Evolutionary conservation across 2,329 filamentous ascomycete genomes (phyloP).

Genomic region (Pyrenochaeta sp.): DNA sequence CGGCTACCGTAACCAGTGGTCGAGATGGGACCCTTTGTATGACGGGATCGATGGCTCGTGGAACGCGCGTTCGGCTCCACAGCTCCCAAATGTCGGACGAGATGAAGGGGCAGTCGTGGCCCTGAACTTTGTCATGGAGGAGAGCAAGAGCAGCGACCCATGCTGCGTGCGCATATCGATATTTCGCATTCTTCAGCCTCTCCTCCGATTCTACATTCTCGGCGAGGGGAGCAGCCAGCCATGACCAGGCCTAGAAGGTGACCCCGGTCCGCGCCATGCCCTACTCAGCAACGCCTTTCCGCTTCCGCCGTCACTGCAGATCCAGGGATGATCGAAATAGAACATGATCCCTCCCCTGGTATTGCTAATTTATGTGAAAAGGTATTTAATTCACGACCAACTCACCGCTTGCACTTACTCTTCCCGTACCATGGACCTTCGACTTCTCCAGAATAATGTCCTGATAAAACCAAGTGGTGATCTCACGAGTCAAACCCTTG

Average conservation of each 20-base stretch:
- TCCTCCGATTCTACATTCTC: neutral
- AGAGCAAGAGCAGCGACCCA: neutral
- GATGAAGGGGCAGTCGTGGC: neutral
- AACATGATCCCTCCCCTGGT: neutral
- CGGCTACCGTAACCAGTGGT: neutral
- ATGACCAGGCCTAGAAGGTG: neutral
- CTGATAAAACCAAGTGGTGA: neutral
- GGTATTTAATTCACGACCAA: neutral
- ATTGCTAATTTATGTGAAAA: neutral
- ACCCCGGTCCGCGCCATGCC: neutral
- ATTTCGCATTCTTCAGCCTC: slow-evolving; percentile 1
- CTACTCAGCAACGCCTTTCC: neutral
- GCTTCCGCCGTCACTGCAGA: neutral
- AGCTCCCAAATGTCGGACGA: neutral
- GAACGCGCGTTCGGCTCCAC: slow-evolving; percentile 2
- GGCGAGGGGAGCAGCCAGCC: neutral
- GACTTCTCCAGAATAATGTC: neutral
- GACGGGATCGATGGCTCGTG: neutral
- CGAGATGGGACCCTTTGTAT: neutral
- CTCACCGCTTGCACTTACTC: too few species aligned
- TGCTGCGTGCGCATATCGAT: neutral
- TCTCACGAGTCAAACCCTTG: neutral
- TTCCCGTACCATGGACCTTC: too few species aligned
- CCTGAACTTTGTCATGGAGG: too few species aligned
- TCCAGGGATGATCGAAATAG: neutral